These are phyloP conservation scores for Clathrus columnatus DNA, from an alignment of 768 basidiomycete genomes.

Conservation along the genomic window DNA sequence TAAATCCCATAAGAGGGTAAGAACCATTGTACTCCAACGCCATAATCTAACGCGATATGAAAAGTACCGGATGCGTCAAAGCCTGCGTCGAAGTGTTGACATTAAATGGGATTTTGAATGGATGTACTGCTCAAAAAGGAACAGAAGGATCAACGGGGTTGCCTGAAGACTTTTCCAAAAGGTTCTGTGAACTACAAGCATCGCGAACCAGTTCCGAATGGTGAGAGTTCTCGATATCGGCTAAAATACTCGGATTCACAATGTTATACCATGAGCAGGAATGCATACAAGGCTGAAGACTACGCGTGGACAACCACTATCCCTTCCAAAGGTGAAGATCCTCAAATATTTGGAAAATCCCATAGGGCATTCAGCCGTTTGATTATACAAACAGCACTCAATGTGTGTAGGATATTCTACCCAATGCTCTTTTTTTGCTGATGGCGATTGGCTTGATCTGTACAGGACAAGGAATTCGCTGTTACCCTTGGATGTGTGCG, in stretches of 20 bases:
- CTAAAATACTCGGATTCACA: not conserved
- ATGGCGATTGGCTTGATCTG: not conserved
- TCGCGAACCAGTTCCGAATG: not conserved
- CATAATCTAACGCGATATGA: not conserved
- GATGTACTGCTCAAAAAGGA: not conserved
- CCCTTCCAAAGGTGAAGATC: slow-evolving; percentile 12
- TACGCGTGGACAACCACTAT: slow-evolving; percentile 12
- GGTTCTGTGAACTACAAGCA: slow-evolving; percentile 11
- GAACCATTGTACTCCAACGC: not conserved
- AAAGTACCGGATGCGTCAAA: slow-evolving; percentile 5
- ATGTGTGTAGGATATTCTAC: not conserved
- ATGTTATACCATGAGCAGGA: not conserved
- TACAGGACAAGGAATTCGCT: slow-evolving; percentile 2
- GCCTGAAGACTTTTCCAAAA: slow-evolving; percentile 8
- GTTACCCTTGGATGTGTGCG: not conserved
- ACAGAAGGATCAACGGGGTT: not conserved
- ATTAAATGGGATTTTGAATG: slow-evolving; percentile 4
- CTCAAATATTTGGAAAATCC: not conserved
- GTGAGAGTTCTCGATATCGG: not conserved
- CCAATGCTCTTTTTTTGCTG: not conserved
- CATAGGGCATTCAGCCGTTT: not conserved
- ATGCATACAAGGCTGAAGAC: slow-evolving; percentile 1
- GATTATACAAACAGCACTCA: not conserved
- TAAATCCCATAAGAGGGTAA: not conserved
- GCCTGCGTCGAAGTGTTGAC: slow-evolving; percentile 4